These are phyloP conservation scores for Camellia oleifera DNA, from an alignment of 179 eudicot species.

Conservation along the genomic window DNA sequence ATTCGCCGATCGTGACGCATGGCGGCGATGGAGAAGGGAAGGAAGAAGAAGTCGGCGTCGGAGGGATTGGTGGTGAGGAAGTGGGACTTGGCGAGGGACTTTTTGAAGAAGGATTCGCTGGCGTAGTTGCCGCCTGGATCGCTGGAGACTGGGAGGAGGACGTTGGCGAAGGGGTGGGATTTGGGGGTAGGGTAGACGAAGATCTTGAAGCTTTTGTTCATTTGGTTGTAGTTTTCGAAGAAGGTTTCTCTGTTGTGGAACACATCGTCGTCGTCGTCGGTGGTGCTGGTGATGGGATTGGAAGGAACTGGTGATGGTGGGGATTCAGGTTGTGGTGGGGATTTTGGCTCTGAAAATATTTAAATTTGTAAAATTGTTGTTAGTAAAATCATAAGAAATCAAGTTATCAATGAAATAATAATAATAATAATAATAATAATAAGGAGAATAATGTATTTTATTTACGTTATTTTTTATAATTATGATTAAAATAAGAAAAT, in stretches of 20 bases:
- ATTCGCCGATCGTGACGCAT: constrained; percentile 60
- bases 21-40: constrained; percentile 84
- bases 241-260: constrained; percentile 61
- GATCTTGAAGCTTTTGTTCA: constrained; percentile 63
- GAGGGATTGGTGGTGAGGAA: constrained; percentile 70
- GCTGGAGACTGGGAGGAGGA: constrained; percentile 43
- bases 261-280: constrained; percentile 22
- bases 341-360: no score
- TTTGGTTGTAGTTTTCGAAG: constrained; percentile 52
- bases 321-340: no score
- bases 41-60: constrained; percentile 70
- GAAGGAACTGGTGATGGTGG: no score
- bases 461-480: no score
- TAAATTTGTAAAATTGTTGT: no score
- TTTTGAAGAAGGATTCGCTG: constrained; percentile 85
- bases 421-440: no score
- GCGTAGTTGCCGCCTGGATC: constrained; percentile 89
- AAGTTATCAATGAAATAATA: no score
- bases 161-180: constrained; percentile 62
- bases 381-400: no score
- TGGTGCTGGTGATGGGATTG: no score
- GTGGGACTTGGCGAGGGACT: constrained; percentile 56
- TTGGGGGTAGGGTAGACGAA: constrained; percentile 60
- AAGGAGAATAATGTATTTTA: no score
- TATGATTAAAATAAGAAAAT: no score